These are phyloP conservation scores for Gynostemma pentaphyllum DNA, from an alignment of 306 rosid species.

Conservation along the genomic window DNA sequence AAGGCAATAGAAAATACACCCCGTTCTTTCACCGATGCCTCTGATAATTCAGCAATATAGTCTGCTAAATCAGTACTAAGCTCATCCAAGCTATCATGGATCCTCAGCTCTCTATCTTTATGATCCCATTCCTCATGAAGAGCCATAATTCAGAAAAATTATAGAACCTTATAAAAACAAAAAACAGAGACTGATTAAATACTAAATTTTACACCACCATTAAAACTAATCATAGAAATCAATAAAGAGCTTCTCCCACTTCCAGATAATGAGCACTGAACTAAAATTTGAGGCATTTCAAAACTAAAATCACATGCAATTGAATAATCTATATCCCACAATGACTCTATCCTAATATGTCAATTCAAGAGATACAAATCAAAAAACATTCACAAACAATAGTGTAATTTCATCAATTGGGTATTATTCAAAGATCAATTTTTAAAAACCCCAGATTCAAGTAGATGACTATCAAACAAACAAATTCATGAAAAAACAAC, in stretches of 20 bases:
- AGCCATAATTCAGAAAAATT: conserved; percentile 45
- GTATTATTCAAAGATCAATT: background rate
- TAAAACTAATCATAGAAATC: conserved; percentile 5
- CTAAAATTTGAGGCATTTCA: conserved; percentile 6
- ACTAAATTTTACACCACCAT: background rate
- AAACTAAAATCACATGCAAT: background rate
- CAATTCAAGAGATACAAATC: background rate
- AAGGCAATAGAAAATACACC: conserved; percentile 80
- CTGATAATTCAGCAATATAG: conserved; percentile 77
- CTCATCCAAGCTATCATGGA: conserved; percentile 87
- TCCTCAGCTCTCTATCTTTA: conserved; percentile 45
- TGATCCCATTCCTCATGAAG: conserved; percentile 34
- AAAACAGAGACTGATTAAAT: conserved; percentile 3
- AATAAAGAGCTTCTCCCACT: conserved; percentile 12
- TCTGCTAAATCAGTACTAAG: conserved; percentile 80
- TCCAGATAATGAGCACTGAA: conserved; percentile 19
- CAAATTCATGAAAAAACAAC: conserved; percentile 9
- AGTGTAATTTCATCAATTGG: background rate
- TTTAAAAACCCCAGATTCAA: conserved; percentile 5
- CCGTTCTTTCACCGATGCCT: conserved; percentile 79
- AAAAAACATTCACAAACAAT: conserved; percentile 7
- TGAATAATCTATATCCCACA: conserved; percentile 4
- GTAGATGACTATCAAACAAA: conserved; percentile 6
- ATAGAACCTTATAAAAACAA: background rate
- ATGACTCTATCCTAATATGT: background rate